These are phyloP conservation scores for Lavandula angustifolia DNA, from an alignment of 257 asterid species.

Conservation along the genomic window DNA sequence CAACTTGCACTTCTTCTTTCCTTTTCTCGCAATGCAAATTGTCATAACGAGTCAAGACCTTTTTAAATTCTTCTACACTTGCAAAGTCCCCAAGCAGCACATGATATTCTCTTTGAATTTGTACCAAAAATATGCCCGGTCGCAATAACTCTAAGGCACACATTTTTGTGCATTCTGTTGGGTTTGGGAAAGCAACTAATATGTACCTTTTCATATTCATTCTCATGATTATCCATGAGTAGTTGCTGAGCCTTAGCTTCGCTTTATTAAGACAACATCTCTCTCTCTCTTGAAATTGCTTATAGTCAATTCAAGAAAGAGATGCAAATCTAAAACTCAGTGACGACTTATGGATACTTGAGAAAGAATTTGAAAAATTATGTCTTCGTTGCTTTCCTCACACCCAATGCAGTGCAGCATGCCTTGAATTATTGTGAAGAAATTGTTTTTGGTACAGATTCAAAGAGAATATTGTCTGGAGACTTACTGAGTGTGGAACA, in stretches of 20 bases:
- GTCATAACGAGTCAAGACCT: too few relatives aligned
- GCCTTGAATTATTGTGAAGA: neutral
- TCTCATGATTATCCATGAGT: too few relatives aligned
- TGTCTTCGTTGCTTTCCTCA: neutral
- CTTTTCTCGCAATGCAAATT: neutral
- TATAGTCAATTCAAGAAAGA: slow-evolving; percentile 92
- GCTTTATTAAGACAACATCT: too few relatives aligned
- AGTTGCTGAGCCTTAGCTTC: too few relatives aligned
- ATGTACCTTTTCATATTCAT: too few relatives aligned
- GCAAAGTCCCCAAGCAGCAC: too few relatives aligned
- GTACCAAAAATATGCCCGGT: too few relatives aligned
- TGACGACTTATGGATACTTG: slow-evolving; percentile 61
- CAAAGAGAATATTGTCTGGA: slow-evolving; percentile 74
- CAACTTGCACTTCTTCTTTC: neutral
- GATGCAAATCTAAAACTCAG: slow-evolving; percentile 85
- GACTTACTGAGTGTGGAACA: slow-evolving; percentile 79
- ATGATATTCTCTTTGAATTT: too few relatives aligned
- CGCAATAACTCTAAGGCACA: too few relatives aligned
- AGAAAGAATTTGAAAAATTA: slow-evolving; percentile 67
- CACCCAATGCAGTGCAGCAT: neutral
- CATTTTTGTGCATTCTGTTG: too few relatives aligned
- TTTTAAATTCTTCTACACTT: too few relatives aligned
- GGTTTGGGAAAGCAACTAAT: too few relatives aligned
- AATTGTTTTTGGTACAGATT: slow-evolving; percentile 45
- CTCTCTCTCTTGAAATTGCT: slow-evolving; percentile 29